Base-by-base conservation (phyloP, 2,329 filamentous ascomycete species). In the Pseudomassariella vexata region DNA sequence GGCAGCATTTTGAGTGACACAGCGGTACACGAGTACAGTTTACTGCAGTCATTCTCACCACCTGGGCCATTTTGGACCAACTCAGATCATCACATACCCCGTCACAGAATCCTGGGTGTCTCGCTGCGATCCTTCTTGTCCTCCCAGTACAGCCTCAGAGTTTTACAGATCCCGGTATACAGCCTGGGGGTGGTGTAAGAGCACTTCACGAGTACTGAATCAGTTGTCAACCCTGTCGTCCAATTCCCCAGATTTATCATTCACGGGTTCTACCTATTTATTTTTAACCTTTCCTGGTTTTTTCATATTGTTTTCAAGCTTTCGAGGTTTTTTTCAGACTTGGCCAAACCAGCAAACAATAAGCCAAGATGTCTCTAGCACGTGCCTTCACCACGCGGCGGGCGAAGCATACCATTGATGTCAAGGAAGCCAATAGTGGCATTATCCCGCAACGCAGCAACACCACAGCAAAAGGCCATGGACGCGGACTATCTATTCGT, bases 301-400 rank as follows among this genome's bases (percentile, higher is more conserved):
- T n/a, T n/a, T n/a, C n/a, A n/a, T n/a, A n/a, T n/a, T n/a, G n/a
- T n/a, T n/a, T n/a, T n/a, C n/a, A n/a, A n/a, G n/a, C 20, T 22
- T 22, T 22, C 20, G n/a, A 22, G 20, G 8, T n/a, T 22, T n/a
- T 22, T 22, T 22, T n/a, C 21, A 18, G 14, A 22, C 24, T 24
- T 12, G 20, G 19, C 18, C 32, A 18, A 35, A 19, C 38, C 28
- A 24, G 9, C 35, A 23, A 26, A 52, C 59, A 42, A 36, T 26
- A 24, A 30, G 28, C 30, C 39, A 71, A 68, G 53, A 70, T 68
- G 70, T 77, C 74, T 48, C 63, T 89, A 46, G 72, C 79, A 32
- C 74, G 84, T 53, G 82, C 82, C 37, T 83, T 89, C 56, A 81
- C 76, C 22, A 84, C 79, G 46, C 75, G 77, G 58, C 76, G 79